phyloP scores from a whole-genome alignment of 139 green algal genomes.

The Auxenochlorella pyrenoidosa region DNA sequence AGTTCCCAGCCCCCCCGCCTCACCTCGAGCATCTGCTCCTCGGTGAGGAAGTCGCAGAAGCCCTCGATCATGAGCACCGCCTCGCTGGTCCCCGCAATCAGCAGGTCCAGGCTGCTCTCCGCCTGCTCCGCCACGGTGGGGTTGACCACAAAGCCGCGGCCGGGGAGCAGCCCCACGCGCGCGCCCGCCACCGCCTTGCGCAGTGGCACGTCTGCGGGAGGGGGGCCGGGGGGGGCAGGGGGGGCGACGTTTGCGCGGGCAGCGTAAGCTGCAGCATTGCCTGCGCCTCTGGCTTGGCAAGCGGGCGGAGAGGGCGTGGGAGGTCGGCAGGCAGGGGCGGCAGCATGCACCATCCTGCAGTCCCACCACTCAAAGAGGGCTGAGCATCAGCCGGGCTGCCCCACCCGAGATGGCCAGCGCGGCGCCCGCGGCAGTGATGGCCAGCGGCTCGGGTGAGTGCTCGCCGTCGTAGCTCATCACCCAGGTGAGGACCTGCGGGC shows the following conservation, averaged over 20 bases:
- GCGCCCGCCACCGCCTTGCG: constrained; percentile 86
- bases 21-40: constrained; percentile 91
- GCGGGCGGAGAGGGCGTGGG: neutral
- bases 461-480: constrained; percentile 91
- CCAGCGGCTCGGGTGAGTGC: constrained; percentile 87
- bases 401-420: constrained; percentile 85
- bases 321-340: neutral
- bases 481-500: constrained; percentile 62
- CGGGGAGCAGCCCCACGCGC: constrained; percentile 80
- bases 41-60: constrained; percentile 93
- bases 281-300: too few relatives aligned
- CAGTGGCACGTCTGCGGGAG: constrained; percentile 81
- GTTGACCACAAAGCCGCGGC: constrained; percentile 84
- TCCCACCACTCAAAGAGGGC: too few relatives aligned
- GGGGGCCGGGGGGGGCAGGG: neutral
- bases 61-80: constrained; percentile 99
- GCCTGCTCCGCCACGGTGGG: constrained; percentile 77
- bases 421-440: constrained; percentile 92
- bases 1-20: too few relatives aligned
- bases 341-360: neutral
- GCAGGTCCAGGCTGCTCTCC: constrained; percentile 70
- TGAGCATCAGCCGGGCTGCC: neutral
- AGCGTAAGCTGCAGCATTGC: too few relatives aligned
- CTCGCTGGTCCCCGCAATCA: constrained; percentile 92
- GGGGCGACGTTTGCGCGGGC: too few relatives aligned